A percentile compares a stretch with the other conserved stretches of the same genome.
phyloP scores from a whole-genome alignment of 2,329 filamentous ascomycete genomes.

The Westerdykella aurantiaca region DNA sequence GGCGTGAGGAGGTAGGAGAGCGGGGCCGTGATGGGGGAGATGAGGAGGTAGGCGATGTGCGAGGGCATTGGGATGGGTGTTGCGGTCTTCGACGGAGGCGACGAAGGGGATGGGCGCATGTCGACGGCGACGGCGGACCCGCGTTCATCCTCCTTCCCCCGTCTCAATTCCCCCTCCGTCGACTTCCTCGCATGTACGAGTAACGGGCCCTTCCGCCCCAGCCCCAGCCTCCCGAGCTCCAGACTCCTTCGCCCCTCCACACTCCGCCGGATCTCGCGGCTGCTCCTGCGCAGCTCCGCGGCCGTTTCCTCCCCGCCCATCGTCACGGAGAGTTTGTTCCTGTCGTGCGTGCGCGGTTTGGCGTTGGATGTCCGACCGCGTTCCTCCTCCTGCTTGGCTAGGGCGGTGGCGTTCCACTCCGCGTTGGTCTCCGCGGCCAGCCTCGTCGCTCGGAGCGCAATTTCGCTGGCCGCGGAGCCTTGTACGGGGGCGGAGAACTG shows the following conservation, averaged over 20 bases:
- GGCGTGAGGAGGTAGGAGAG: conserved; percentile 35
- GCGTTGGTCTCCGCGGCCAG: conserved; percentile 59
- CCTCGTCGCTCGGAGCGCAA: conserved; percentile 62
- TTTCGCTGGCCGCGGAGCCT: conserved; percentile 61
- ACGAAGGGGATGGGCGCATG: not conserved
- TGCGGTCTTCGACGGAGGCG: not conserved
- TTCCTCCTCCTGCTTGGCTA: conserved; percentile 24
- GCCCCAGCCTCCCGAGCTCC: conserved; percentile 32
- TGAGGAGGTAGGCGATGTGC: conserved; percentile 38
- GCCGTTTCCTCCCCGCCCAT: conserved; percentile 47
- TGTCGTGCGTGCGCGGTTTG: too few relatives aligned
- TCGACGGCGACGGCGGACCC: not conserved
- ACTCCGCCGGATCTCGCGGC: conserved; percentile 36
- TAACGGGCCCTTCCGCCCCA: conserved; percentile 12
- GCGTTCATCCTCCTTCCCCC: conserved; percentile 5
- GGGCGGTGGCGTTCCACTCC: conserved; percentile 29
- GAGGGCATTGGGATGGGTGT: not conserved
- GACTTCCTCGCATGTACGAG: conserved; percentile 2
- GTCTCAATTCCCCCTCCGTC: conserved; percentile 26
- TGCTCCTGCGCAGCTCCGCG: conserved; percentile 35
- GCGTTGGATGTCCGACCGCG: not conserved
- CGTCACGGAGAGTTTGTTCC: conserved; percentile 21
- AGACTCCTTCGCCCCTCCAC: conserved; percentile 29
- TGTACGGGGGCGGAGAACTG: conserved; percentile 50
- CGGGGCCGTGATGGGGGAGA: conserved; percentile 45